These are phyloP conservation scores for Pleurostoma richardsiae DNA, from an alignment of 2,329 filamentous ascomycete genomes.

Conservation along the genomic window DNA sequence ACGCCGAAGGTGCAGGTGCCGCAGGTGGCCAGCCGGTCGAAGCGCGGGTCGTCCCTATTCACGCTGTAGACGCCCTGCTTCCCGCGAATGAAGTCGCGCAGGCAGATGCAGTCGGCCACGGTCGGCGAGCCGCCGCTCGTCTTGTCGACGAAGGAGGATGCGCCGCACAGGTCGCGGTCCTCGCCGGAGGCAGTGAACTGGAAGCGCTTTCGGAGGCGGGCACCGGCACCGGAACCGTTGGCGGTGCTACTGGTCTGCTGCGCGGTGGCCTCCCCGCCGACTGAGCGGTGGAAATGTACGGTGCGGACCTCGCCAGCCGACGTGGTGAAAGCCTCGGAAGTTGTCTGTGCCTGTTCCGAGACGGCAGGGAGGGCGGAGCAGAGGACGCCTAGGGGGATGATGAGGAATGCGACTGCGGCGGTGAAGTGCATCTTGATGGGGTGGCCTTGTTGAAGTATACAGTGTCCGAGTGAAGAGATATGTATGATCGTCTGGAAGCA, in stretches of 20 bases:
- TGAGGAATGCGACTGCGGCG: neutral
- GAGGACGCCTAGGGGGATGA: neutral
- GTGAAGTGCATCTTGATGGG: neutral
- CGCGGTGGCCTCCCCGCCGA: neutral
- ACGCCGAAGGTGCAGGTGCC: neutral
- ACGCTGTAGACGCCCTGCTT: neutral
- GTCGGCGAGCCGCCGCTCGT: constrained; percentile 24
- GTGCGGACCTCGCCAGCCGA: neutral
- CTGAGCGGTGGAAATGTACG: neutral
- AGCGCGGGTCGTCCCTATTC: neutral
- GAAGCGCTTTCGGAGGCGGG: neutral
- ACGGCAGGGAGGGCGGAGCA: neutral
- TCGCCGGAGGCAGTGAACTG: neutral
- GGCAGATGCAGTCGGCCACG: constrained; percentile 24
- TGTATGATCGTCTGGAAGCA: neutral
- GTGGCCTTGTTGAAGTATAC: neutral
- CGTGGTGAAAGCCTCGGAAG: neutral
- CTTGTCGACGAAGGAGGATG: constrained; percentile 25
- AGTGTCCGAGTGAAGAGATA: neutral
- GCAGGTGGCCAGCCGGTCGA: neutral
- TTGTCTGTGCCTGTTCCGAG: neutral
- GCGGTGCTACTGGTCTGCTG: neutral
- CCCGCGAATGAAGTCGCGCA: neutral
- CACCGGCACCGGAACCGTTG: neutral
- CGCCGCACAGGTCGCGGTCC: constrained; percentile 12